phyloP scores from a whole-genome alignment of 2,329 filamentous ascomycete genomes.

The Lasiodiplodia sp. region DNA sequence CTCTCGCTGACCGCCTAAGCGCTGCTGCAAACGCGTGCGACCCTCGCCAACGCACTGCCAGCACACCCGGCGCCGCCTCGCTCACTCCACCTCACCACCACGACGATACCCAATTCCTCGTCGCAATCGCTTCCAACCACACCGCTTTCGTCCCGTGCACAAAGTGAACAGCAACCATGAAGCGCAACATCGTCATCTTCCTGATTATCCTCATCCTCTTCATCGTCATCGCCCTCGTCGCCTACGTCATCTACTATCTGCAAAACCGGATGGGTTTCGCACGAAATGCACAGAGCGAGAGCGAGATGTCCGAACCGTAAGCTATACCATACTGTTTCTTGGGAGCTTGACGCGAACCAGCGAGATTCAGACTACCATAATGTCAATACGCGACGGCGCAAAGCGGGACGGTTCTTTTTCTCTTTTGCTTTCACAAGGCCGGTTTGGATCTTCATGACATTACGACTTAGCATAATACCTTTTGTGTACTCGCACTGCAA shows the following conservation, averaged over 20 bases:
- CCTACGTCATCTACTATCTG: slow-evolving; percentile 58
- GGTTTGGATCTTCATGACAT: neutral
- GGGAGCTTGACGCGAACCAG: too few species aligned
- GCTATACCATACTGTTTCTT: neutral
- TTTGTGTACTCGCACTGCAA: neutral
- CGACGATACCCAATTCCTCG: neutral
- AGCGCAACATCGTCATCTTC: slow-evolving; percentile 61
- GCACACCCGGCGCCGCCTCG: neutral
- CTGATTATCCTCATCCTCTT: slow-evolving; percentile 62
- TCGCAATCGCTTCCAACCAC: neutral
- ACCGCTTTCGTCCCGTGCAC: neutral
- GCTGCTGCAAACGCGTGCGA: neutral
- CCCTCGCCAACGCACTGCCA: slow-evolving; percentile 18
- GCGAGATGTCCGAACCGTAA: slow-evolving; percentile 42
- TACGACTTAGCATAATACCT: slow-evolving; percentile 16
- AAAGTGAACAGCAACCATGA: slow-evolving; percentile 46
- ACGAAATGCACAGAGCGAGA: slow-evolving; percentile 35
- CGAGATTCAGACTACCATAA: neutral
- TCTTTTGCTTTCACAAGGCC: neutral
- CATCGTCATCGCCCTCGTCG: slow-evolving; percentile 58
- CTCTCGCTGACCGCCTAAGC: neutral
- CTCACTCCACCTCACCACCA: neutral
- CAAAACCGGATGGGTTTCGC: slow-evolving; percentile 49
- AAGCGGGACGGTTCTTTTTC: neutral
- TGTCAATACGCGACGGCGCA: neutral